Percentiles rank a stretch among this genome's conserved stretches.
phyloP scores from a whole-genome alignment of 192 early-diverging fungal genomes.

The Backusella tarrabulga region DNA sequence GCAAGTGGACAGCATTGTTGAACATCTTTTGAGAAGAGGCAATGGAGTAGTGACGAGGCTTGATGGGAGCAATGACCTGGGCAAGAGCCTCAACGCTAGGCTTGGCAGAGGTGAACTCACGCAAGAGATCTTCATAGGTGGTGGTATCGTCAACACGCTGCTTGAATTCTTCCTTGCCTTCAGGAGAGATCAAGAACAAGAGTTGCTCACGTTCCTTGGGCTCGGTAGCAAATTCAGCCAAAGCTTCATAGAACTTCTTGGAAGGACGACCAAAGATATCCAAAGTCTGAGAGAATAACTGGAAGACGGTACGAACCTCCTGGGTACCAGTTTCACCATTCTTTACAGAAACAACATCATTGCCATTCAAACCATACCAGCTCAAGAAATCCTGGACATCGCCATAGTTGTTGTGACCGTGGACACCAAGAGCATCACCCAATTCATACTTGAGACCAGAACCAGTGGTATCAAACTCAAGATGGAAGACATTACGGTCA shows the following conservation, averaged over 20 bases:
- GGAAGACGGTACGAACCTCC: conserved; percentile 74
- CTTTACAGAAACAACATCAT: conserved; percentile 57
- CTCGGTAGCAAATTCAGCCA: conserved; percentile 73
- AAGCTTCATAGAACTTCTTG: conserved; percentile 88
- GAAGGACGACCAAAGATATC: conserved; percentile 94
- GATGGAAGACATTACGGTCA: conserved; percentile 96
- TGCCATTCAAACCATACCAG: conserved; percentile 68
- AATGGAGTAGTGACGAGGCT: conserved; percentile 98
- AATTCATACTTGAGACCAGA: conserved; percentile 87
- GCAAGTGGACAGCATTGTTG: conserved; percentile 85
- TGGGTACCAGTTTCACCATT: conserved; percentile 54
- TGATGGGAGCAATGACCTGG: conserved; percentile 78
- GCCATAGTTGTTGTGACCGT: conserved; percentile 79
- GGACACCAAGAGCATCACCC: conserved; percentile 92
- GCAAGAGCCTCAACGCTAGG: conserved; percentile 73
- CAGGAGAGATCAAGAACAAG: conserved; percentile 61
- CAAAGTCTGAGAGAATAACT: conserved; percentile 79
- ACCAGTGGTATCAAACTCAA: conserved; percentile 86
- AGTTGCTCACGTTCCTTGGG: conserved; percentile 65
- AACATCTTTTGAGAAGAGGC: conserved; percentile 87
- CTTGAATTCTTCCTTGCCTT: conserved; percentile 79
- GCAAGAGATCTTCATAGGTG: conserved; percentile 85
- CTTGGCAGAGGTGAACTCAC: conserved; percentile 81
- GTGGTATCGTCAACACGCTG: conserved; percentile 77
- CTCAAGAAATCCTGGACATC: conserved; percentile 74